phyloP scores from a whole-genome alignment of 768 basidiomycete species.

The Agaricus subrufescens region DNA sequence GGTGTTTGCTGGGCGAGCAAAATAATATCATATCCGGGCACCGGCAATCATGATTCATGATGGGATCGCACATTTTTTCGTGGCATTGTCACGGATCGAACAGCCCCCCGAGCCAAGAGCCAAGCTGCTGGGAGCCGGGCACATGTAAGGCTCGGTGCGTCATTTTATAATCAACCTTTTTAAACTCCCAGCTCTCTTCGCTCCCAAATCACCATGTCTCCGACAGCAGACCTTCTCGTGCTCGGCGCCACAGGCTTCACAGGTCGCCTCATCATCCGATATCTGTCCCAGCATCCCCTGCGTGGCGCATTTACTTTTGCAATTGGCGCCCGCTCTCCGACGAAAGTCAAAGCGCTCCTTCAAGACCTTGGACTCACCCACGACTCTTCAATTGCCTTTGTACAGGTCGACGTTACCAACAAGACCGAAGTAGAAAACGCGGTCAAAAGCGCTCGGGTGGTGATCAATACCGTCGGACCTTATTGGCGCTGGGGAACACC shows the following conservation, averaged over 20 bases:
- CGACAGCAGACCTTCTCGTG: conserved; percentile 51
- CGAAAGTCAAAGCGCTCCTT: conserved; percentile 53
- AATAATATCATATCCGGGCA: no score
- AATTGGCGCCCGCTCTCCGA: conserved; percentile 62
- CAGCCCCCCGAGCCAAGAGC: no score
- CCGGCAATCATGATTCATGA: no score
- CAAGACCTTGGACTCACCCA: conserved; percentile 39
- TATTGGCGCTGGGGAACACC: conserved; percentile 69
- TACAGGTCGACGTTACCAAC: conserved; percentile 59
- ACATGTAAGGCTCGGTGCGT: no score
- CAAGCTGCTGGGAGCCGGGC: no score
- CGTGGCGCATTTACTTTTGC: conserved; percentile 57
- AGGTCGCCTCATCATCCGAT: conserved; percentile 62
- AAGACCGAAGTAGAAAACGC: conserved; percentile 47
- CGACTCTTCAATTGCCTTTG: conserved; percentile 30
- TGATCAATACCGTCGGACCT: conserved; percentile 77
- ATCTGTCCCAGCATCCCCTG: conserved; percentile 63
- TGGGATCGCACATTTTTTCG: no score
- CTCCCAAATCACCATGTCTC: conserved; percentile 19
- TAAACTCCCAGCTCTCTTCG: neutral
- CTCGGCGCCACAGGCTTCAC: conserved; percentile 78
- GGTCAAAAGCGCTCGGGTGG: conserved; percentile 56
- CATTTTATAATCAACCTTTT: no score
- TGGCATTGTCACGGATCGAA: no score
- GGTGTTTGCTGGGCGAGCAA: no score